Evolutionary conservation across 805 yeast genomes (phyloP).

Genomic region (Metschnikowia shivogae): DNA sequence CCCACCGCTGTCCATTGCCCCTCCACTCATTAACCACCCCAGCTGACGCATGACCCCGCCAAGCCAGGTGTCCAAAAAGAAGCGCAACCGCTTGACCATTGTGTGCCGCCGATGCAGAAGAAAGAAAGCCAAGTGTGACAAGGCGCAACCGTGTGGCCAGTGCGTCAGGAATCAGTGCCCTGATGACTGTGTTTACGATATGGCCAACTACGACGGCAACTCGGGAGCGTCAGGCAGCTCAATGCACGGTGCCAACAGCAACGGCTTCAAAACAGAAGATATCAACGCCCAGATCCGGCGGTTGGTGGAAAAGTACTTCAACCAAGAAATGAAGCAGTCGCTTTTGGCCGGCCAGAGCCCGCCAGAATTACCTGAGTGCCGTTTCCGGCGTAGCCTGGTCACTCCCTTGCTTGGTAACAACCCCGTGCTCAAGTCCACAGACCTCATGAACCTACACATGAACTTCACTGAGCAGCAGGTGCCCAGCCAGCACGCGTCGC

Average conservation of each 20-base stretch:
- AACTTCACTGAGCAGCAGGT: conserved; percentile 1
- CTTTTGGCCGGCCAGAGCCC: not conserved
- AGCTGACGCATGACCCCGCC: conserved; percentile 1
- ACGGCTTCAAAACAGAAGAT: not conserved
- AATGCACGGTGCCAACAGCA: too few species aligned
- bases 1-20: not conserved
- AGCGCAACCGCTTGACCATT: conserved; percentile 13
- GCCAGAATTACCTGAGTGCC: not conserved
- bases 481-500: not conserved
- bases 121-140: conserved; percentile 16
- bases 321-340: not conserved
- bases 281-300: not conserved
- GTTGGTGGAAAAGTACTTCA: conserved; percentile 1
- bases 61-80: conserved; percentile 3
- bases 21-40: not conserved
- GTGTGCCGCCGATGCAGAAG: conserved; percentile 17
- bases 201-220: not conserved
- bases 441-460: conserved; percentile 17
- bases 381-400: not conserved
- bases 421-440: conserved; percentile 13
- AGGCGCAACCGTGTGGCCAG: conserved; percentile 11
- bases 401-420: conserved; percentile 11
- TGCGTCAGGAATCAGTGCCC: conserved; percentile 13
- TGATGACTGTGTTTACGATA: conserved; percentile 12
- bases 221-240: not conserved